phyloP scores from a whole-genome alignment of 2,329 filamentous ascomycete species.

The Beauveria sp. region DNA sequence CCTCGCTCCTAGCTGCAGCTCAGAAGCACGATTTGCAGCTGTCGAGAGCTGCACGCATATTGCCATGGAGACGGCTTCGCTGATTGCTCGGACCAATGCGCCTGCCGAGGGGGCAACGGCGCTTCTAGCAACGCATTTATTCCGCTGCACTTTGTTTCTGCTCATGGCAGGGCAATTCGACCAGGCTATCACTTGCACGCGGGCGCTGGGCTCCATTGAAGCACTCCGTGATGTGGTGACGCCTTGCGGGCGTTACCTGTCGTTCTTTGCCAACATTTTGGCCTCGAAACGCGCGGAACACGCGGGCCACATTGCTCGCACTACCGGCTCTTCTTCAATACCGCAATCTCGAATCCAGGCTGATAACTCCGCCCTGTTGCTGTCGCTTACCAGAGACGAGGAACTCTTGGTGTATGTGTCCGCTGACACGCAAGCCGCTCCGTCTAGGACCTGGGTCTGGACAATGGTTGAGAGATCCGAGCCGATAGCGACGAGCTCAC shows the following conservation, averaged over 20 bases:
- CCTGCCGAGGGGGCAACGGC: constrained; percentile 61
- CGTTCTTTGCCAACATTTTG: constrained; percentile 70
- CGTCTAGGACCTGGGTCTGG: constrained; percentile 80
- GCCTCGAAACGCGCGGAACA: constrained; percentile 45
- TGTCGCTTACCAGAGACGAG: constrained; percentile 55
- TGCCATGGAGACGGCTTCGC: constrained; percentile 68
- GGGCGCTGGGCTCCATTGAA: constrained; percentile 63
- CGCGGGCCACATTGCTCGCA: constrained; percentile 28
- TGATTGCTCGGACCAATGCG: constrained; percentile 59
- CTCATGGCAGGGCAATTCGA: constrained; percentile 67
- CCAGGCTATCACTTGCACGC: constrained; percentile 64
- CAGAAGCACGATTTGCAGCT: constrained; percentile 59
- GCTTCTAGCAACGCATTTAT: constrained; percentile 74
- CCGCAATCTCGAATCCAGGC: constrained; percentile 24
- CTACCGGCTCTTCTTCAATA: constrained; percentile 20
- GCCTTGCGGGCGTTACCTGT: constrained; percentile 72
- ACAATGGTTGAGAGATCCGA: constrained; percentile 45
- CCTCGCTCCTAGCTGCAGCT: constrained; percentile 62
- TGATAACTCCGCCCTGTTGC: constrained; percentile 24
- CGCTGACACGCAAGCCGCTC: constrained; percentile 75
- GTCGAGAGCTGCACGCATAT: constrained; percentile 69
- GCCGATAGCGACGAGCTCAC: constrained; percentile 14
- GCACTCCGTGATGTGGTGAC: constrained; percentile 64
- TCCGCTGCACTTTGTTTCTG: constrained; percentile 76
- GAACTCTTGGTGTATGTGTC: constrained; percentile 83